Evolutionary conservation across 352 stramenopile genomes (phyloP).

Genomic region (Phytopythium mirpurense): DNA sequence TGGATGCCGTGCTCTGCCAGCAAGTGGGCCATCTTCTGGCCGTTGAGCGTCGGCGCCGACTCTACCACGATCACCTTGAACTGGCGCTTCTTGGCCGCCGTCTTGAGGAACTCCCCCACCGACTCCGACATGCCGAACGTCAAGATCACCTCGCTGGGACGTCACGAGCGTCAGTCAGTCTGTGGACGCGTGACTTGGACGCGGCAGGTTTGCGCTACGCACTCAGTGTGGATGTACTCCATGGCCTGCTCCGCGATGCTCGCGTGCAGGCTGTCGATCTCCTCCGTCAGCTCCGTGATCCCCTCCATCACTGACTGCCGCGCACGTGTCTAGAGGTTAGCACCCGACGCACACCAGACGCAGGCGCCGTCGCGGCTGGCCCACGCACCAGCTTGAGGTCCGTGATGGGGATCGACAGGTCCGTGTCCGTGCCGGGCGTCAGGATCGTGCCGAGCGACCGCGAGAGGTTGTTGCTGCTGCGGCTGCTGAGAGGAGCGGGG

Average conservation of each 20-base stretch:
- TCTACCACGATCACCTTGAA: slow-evolving; percentile 96
- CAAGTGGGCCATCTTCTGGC: slow-evolving; percentile 85
- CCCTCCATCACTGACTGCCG: slow-evolving; percentile 89
- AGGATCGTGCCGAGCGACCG: slow-evolving; percentile 79
- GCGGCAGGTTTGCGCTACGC: slow-evolving; percentile 14
- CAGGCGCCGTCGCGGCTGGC: not conserved
- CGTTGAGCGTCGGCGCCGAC: slow-evolving; percentile 90
- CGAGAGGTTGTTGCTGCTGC: slow-evolving; percentile 55
- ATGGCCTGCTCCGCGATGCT: slow-evolving; percentile 96
- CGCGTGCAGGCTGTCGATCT: slow-evolving; percentile 94
- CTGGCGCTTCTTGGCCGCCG: slow-evolving; percentile 87
- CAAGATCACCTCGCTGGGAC: slow-evolving; percentile 90
- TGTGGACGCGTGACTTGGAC: too few species aligned
- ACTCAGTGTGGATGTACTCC: slow-evolving; percentile 96
- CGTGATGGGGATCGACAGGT: slow-evolving; percentile 77
- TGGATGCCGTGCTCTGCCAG: slow-evolving; percentile 90
- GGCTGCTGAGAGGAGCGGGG: slow-evolving; percentile 20
- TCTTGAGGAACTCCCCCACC: slow-evolving; percentile 89
- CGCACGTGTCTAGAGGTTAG: not conserved
- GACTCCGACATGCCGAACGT: slow-evolving; percentile 93
- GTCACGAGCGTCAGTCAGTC: too few species aligned
- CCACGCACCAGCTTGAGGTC: slow-evolving; percentile 74
- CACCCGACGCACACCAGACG: not conserved
- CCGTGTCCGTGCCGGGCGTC: slow-evolving; percentile 70
- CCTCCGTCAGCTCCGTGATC: slow-evolving; percentile 92